Evolutionary conservation across 495 filamentous ascomycete species (phyloP).

Genomic region (Lepidopterella palustris): DNA sequence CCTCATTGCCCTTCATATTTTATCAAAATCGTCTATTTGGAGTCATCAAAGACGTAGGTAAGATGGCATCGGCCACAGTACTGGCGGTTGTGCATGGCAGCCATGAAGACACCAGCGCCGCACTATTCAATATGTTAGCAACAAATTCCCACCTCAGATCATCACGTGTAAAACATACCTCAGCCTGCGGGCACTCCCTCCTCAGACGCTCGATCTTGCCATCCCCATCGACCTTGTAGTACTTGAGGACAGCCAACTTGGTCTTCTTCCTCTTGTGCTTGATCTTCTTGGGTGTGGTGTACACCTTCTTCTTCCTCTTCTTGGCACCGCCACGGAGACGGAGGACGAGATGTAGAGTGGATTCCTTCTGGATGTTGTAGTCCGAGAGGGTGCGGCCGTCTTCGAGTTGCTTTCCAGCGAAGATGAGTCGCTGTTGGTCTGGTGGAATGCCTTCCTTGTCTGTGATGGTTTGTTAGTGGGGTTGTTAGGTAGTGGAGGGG

Average conservation of each 20-base stretch:
- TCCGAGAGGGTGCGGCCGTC: slow-evolving; percentile 98
- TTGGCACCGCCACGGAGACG: slow-evolving; percentile 95
- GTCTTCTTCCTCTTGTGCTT: slow-evolving; percentile 99
- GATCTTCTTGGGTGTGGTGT: slow-evolving; percentile 99
- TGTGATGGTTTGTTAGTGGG: slow-evolving; percentile 27
- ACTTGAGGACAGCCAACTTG: slow-evolving; percentile 99
- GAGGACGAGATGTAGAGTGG: slow-evolving; percentile 95
- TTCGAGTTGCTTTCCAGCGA: slow-evolving; percentile 99
- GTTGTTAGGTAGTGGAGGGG: background rate
- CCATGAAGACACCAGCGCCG: slow-evolving; percentile 99
- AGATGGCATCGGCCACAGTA: slow-evolving; percentile 99
- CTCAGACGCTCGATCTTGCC: slow-evolving; percentile 99
- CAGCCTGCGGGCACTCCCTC: slow-evolving; percentile 88
- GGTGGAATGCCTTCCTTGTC: slow-evolving; percentile 99
- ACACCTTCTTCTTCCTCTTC: slow-evolving; percentile 99
- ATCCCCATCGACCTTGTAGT: slow-evolving; percentile 99
- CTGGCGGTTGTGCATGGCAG: slow-evolving; percentile 98
- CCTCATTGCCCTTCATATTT: background rate
- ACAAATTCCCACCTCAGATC: slow-evolving; percentile 26
- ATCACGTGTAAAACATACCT: slow-evolving; percentile 53
- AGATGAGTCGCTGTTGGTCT: slow-evolving; percentile 99
- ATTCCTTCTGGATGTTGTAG: slow-evolving; percentile 99
- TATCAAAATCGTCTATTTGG: slow-evolving; percentile 41
- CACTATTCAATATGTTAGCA: slow-evolving; percentile 53
- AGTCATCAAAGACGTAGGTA: slow-evolving; percentile 98